These are phyloP conservation scores for Bjerkandera adusta DNA, from an alignment of 1,284 basidiomycete species.

Conservation along the genomic window DNA sequence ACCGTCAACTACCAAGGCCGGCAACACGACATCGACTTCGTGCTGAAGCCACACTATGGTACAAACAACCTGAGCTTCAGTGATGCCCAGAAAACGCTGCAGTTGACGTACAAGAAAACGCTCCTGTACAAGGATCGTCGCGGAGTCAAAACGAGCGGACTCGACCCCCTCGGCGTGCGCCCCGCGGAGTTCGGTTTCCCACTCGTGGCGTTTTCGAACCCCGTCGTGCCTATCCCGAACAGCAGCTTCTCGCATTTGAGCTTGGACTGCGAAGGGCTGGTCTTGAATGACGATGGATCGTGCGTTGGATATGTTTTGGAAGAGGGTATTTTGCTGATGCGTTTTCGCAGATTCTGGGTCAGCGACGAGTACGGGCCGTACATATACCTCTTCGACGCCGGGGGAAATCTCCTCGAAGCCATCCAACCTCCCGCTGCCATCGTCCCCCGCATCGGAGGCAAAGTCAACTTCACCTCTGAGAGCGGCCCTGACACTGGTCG, in stretches of 20 bases:
- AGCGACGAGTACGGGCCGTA: constrained; percentile 73
- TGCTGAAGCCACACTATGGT: constrained; percentile 54
- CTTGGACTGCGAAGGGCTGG: constrained; percentile 63
- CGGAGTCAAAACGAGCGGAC: constrained; percentile 52
- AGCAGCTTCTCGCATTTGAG: constrained; percentile 44
- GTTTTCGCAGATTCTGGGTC: constrained; percentile 52
- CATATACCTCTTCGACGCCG: constrained; percentile 52
- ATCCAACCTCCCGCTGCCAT: constrained; percentile 61
- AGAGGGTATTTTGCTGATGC: too few relatives aligned
- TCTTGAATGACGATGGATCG: constrained; percentile 57
- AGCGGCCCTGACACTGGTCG: constrained; percentile 49
- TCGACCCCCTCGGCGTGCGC: constrained; percentile 52
- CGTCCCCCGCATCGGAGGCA: constrained; percentile 43
- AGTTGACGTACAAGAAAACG: constrained; percentile 51
- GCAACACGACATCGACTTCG: constrained; percentile 56
- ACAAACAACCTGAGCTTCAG: constrained; percentile 45
- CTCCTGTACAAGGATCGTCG: constrained; percentile 52
- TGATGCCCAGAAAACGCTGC: constrained; percentile 49
- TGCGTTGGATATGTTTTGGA: constrained; percentile 26
- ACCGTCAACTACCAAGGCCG: constrained; percentile 63
- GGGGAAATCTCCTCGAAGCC: constrained; percentile 49
- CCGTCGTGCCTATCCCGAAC: constrained; percentile 46
- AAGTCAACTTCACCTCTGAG: constrained; percentile 54
- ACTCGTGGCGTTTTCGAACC: constrained; percentile 21
- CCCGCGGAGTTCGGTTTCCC: constrained; percentile 35